Conservation (phyloP, 371 early-diverging fungal genomes). For the Chytridiales sp. region DNA sequence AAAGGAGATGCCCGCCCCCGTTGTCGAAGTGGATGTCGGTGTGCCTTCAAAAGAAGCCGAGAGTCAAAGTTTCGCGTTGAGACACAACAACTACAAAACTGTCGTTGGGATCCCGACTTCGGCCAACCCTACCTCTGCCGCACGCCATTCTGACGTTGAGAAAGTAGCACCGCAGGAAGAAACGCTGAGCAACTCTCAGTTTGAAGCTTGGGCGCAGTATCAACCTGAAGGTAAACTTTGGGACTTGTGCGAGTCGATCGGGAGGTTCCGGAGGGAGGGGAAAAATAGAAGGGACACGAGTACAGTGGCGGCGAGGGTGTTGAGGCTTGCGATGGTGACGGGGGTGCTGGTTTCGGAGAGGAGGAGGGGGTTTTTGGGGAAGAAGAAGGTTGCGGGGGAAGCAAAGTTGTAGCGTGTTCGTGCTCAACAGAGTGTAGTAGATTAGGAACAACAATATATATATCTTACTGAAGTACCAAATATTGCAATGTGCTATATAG, state of each 20-base stretch:
- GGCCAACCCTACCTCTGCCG: not conserved
- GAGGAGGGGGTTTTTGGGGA: too few relatives aligned
- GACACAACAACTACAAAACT: constrained; percentile 6
- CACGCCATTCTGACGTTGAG: not conserved
- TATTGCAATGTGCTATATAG: too few relatives aligned
- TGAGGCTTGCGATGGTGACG: constrained; percentile 44
- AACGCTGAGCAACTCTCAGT: constrained; percentile 1
- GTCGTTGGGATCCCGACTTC: not conserved
- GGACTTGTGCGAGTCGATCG: constrained; percentile 81
- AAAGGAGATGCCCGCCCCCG: too few relatives aligned
- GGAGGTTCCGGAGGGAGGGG: constrained; percentile 81
- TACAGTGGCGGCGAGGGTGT: constrained; percentile 55
- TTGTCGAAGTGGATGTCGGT: too few relatives aligned
- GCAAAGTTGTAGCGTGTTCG: too few relatives aligned
- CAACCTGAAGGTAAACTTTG: constrained; percentile 69
- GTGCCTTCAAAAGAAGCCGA: too few relatives aligned
- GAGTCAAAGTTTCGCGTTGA: too few relatives aligned
- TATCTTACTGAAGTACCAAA: too few relatives aligned
- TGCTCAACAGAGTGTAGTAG: too few relatives aligned
- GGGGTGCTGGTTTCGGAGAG: constrained; percentile 13
- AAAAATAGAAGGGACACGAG: constrained; percentile 86
- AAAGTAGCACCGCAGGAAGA: not conserved
- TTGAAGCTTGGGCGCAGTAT: constrained; percentile 45
- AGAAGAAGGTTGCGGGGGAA: too few relatives aligned
- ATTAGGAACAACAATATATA: too few relatives aligned